Base-by-base conservation (phyloP, 192 early-diverging fungal species). In the Coemansia sp. region DNA sequence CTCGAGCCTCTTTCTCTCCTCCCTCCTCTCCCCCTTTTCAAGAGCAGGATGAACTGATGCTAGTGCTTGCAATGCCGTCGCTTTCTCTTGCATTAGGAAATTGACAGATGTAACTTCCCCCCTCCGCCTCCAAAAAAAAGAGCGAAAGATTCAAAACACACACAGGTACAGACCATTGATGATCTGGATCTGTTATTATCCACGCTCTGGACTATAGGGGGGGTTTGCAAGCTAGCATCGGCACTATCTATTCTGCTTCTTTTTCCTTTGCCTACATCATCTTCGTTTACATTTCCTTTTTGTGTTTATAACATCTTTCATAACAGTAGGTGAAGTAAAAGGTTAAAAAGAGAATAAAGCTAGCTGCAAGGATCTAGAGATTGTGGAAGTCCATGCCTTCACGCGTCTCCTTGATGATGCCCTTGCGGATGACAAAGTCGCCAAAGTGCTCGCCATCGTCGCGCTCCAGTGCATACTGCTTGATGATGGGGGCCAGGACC, bases 341-440 rank as follows among this genome's bases (percentile, higher is more conserved):
- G 41, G 8, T 25, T 20, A 20, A 55, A 43, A 45, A 33, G 25
- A 11, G 19, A 70, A 40, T 38, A 13, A 53, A 42, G 40, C 11
- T 29, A 42, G 40, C 11, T 29, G 29, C 29, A 33, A n/a, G 25
- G 45, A 20, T 57, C 19, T 53, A 65, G 15, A 61, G n/a, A 33
- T 90, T 88, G 73, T 93, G 90, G 82, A 91, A 92, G 76, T 92
- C 88, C 73, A 82, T 87, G 66, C 89, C 90, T 48, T 86, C 84
- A 60, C 83, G 78, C n/a, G 89, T 91, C 46, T 83, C 87, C 75
- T 92, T 93, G 53, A 98, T 86, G 64, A 91, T 88, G 22, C 90
- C 91, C 52, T 83, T 88, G 74, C 96, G 86, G 73, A 96, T 92
- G 64, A 93, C 91, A 88, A 90, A 98, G 79, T 98, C 96, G 48